phyloP scores from a whole-genome alignment of 371 early-diverging fungal genomes.

The Zopfochytrium polystomum region DNA sequence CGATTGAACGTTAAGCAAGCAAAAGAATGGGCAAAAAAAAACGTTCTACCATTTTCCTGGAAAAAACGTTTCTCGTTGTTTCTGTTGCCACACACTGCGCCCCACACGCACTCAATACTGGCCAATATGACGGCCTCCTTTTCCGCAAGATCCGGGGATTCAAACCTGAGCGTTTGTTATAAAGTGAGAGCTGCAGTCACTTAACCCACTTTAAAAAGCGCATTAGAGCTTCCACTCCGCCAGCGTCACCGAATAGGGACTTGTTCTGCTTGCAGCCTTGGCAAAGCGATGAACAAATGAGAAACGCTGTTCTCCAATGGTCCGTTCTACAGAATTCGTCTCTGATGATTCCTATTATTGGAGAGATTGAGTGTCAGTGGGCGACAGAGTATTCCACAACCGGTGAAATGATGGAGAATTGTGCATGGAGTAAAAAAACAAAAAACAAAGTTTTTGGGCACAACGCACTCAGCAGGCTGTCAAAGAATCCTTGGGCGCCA shows the following conservation, averaged over 20 bases:
- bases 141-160: constrained; percentile 34
- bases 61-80: constrained; percentile 38
- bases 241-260: constrained; percentile 35
- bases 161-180: constrained; percentile 20
- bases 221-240: constrained; percentile 35
- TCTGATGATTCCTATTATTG: constrained; percentile 14
- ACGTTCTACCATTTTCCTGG: constrained; percentile 26
- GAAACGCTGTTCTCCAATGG: constrained; percentile 27
- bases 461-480: constrained; percentile 25
- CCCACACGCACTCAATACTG: constrained; percentile 46
- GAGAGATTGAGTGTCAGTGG: constrained; percentile 7
- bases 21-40: background rate
- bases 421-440: background rate
- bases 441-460: background rate
- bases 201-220: constrained; percentile 34
- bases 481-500: constrained; percentile 29
- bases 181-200: background rate
- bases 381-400: background rate
- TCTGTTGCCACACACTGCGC: constrained; percentile 34
- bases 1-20: background rate
- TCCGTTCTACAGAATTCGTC: constrained; percentile 9
- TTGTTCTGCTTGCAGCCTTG: constrained; percentile 41
- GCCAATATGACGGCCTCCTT: constrained; percentile 27
- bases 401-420: too few relatives aligned
- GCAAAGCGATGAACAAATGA: constrained; percentile 41